Conservation (phyloP, 2,329 filamentous ascomycete genomes). For the Fusarium sp. region DNA sequence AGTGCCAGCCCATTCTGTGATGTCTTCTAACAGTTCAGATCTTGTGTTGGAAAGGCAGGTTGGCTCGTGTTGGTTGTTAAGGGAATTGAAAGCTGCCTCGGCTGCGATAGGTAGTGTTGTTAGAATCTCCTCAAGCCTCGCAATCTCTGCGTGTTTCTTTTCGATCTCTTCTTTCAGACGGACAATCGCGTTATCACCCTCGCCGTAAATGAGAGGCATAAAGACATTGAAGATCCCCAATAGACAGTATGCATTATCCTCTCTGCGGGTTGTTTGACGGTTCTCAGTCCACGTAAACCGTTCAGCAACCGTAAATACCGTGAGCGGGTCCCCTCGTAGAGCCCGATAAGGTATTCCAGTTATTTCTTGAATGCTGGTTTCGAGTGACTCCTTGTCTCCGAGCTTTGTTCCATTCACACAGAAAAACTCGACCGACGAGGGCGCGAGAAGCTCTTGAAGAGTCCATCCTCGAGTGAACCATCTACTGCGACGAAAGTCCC, state of each 20-base stretch:
- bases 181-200: conserved; percentile 42
- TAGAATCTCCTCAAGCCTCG: background rate
- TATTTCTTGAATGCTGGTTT: background rate
- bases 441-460: conserved; percentile 33
- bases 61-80: background rate
- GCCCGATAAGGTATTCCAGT: conserved; percentile 8
- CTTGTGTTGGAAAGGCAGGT: background rate
- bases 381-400: conserved; percentile 9
- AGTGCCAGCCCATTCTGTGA: background rate
- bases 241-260: conserved; percentile 50
- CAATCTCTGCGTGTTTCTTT: background rate
- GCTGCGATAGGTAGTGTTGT: background rate
- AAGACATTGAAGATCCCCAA: conserved; percentile 50
- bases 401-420: background rate
- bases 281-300: conserved; percentile 50
- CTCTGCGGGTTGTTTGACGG: conserved; percentile 40
- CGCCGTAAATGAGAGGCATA: conserved; percentile 50
- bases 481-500: conserved; percentile 1
- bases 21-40: background rate
- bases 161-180: conserved; percentile 44
- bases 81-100: background rate
- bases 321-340: background rate
- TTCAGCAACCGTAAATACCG: conserved; percentile 24
- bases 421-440: conserved; percentile 25
- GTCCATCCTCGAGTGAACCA: conserved; percentile 25